Evolutionary conservation across 108 stramenopile genomes (phyloP).

Genomic region (Aurantiochytrium sp.): DNA sequence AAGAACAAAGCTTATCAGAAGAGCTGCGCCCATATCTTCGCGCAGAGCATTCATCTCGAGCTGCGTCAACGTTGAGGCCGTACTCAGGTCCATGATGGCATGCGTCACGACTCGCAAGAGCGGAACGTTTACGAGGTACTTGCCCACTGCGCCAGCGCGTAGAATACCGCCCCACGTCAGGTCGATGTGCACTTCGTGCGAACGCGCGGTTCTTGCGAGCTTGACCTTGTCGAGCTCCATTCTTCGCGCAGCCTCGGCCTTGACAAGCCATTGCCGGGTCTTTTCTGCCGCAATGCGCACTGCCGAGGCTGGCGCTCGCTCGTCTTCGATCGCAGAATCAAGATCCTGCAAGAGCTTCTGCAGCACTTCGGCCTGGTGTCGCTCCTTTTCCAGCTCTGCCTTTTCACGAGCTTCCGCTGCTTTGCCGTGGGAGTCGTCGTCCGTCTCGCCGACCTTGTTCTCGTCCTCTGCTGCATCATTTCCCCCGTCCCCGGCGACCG

Average conservation of each 20-base stretch:
- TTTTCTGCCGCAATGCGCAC: background rate
- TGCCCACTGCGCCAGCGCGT: background rate
- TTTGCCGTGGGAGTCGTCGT: too few relatives aligned
- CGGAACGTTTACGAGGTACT: background rate
- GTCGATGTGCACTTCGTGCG: background rate
- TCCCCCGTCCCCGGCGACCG: too few relatives aligned
- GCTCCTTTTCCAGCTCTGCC: too few relatives aligned
- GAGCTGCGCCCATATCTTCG: background rate
- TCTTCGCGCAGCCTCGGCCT: background rate
- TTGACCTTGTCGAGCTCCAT: background rate
- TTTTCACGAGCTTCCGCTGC: too few relatives aligned
- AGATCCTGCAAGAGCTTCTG: too few relatives aligned
- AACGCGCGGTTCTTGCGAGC: background rate
- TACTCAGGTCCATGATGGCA: background rate
- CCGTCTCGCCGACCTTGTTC: too few relatives aligned
- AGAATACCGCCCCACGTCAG: background rate
- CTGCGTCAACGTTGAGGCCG: background rate
- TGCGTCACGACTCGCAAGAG: background rate
- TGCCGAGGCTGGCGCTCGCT: background rate
- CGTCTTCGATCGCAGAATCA: background rate
- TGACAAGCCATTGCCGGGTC: background rate
- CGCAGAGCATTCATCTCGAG: background rate
- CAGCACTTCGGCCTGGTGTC: too few relatives aligned
- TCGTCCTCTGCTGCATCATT: too few relatives aligned
- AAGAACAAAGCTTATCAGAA: background rate